Base-by-base conservation (phyloP, 805 yeast species). In the Zygosaccharomyces bailii region DNA sequence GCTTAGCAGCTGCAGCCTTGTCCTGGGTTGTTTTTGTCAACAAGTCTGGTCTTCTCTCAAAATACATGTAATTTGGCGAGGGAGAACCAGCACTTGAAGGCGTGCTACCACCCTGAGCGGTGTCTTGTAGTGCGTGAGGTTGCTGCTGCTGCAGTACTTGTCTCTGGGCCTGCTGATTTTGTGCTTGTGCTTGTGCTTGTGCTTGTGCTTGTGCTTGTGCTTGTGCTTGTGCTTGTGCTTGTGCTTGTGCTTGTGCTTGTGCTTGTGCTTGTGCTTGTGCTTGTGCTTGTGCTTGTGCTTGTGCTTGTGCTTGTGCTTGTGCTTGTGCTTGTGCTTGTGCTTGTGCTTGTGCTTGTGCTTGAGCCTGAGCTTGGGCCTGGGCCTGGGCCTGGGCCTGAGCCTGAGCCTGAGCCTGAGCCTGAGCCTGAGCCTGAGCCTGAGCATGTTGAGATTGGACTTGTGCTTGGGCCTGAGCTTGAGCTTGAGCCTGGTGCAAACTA, bases 31-130 rank as follows among this genome's bases (percentile, higher is more conserved):
- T 58, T 53, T 84, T 81, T n/a, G 85, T 76, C 55, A 88, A 73
- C 56, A 76, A 68, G 51, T 84, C 89, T 1, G 96, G 96, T 56
- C 85, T 88, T 46, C 96, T 76, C 53, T 82, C 88, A 67, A 89
- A 84, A 55, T 79, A 75, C 49, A 83, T 86, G 54, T 82, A 80
- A 45, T 79, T 80, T 7, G 61, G 35, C 27, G 42, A 34, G 31
- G 40, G 37, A 4, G 43, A 7, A 4, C 34, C 20, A 19, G 48
- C 10, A 16, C 23, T 35, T 35, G 52, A 34, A 45, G 50, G 23
- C 24, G 53, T 31, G 27, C 37, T 45, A 20, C 29, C 43, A 42
- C 50, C 55, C 40, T 47, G 60, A 21, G 54, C 60, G 19, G 57
- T 59, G 6, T 53, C 55, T 13, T 49, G 56, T 35, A 50, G 48